Conservation (phyloP, 352 stramenopile genomes). For the Phytopythium chamaehyphon region DNA sequence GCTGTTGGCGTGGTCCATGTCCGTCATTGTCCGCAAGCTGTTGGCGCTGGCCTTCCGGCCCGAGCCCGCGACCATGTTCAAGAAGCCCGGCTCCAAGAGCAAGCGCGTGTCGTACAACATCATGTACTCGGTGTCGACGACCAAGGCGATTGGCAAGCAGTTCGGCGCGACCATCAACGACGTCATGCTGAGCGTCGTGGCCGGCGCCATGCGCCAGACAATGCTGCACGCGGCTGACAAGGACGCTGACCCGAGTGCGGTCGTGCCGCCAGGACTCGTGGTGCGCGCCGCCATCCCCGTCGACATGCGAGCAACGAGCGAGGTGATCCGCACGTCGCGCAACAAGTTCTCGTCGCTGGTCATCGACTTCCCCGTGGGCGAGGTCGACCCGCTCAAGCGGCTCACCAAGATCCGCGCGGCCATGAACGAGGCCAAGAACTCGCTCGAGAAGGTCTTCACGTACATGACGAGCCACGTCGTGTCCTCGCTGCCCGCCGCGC, state of each 20-base stretch:
- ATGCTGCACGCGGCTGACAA: slow-evolving; percentile 35
- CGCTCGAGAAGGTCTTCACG: slow-evolving; percentile 74
- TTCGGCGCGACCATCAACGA: slow-evolving; percentile 73
- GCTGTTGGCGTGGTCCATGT: slow-evolving; percentile 50
- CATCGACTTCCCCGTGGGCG: slow-evolving; percentile 66
- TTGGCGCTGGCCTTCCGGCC: slow-evolving; percentile 34
- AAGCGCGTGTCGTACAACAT: slow-evolving; percentile 77
- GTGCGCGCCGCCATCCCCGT: slow-evolving; percentile 73
- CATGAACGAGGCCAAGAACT: slow-evolving; percentile 79
- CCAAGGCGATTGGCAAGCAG: slow-evolving; percentile 69
- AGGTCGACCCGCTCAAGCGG: slow-evolving; percentile 41
- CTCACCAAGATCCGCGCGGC: slow-evolving; percentile 37
- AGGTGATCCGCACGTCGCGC: slow-evolving; percentile 52
- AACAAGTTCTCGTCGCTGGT: slow-evolving; percentile 81
- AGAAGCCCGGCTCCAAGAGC: slow-evolving; percentile 41
- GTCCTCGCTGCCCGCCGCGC: slow-evolving; percentile 40
- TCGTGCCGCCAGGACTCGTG: slow-evolving; percentile 38
- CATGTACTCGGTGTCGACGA: slow-evolving; percentile 61
- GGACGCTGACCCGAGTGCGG: neutral
- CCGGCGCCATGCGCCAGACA: slow-evolving; percentile 68
- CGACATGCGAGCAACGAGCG: slow-evolving; percentile 68
- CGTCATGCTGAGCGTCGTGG: slow-evolving; percentile 76
- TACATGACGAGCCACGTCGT: slow-evolving; percentile 57
- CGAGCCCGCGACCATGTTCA: slow-evolving; percentile 67
- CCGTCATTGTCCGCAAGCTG: slow-evolving; percentile 55